A percentile compares a stretch with the other conserved stretches of the same genome.
Evolutionary conservation across 352 stramenopile species (phyloP).

Genomic region (Phytopythium vexans): DNA sequence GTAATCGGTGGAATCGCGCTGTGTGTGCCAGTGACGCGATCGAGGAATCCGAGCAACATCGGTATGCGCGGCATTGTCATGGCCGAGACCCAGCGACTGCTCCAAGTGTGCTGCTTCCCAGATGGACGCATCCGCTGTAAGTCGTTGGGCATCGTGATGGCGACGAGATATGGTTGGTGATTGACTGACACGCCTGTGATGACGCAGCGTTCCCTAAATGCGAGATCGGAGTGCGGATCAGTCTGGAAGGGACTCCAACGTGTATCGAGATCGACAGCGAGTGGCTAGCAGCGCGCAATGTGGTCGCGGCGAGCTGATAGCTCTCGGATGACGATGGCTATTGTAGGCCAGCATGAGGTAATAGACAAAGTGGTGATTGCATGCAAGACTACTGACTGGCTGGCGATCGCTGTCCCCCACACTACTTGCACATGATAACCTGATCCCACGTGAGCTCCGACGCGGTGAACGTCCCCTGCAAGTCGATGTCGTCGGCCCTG

Average conservation of each 20-base stretch:
- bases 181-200: constrained; percentile 1
- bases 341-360: too few species aligned
- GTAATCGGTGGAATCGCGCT: neutral
- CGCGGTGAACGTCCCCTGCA: constrained; percentile 42
- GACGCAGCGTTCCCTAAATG: constrained; percentile 44
- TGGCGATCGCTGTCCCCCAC: too few species aligned
- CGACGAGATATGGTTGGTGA: neutral
- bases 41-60: constrained; percentile 54
- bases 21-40: constrained; percentile 39
- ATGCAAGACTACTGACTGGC: too few species aligned
- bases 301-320: constrained; percentile 6
- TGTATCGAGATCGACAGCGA: constrained; percentile 39
- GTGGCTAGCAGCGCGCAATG: constrained; percentile 37
- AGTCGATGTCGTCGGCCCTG: constrained; percentile 29
- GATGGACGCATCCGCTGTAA: constrained; percentile 51
- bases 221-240: constrained; percentile 35
- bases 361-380: too few species aligned
- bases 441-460: constrained; percentile 48
- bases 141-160: constrained; percentile 3
- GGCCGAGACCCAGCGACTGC: constrained; percentile 51
- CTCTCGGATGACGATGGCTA: too few species aligned
- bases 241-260: constrained; percentile 22
- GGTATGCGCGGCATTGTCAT: constrained; percentile 53
- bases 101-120: constrained; percentile 53
- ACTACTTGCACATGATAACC: constrained; percentile 41